A percentile compares a stretch with the other conserved stretches of the same genome.
Evolutionary conservation across 2,329 filamentous ascomycete species (phyloP).

Genomic region (Periconia macrospinosa): DNA sequence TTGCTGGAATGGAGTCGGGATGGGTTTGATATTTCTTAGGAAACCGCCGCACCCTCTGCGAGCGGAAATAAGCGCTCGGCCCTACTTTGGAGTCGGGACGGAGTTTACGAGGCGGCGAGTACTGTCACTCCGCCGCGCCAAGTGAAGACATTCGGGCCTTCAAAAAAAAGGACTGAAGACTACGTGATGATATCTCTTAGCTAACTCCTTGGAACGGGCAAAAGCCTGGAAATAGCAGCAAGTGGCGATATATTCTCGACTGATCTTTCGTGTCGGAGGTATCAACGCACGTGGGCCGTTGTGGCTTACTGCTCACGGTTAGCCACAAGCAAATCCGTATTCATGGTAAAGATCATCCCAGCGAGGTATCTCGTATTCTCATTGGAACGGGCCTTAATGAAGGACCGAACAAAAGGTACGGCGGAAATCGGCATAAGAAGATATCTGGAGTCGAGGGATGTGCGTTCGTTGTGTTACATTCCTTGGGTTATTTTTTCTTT

Average conservation of each 20-base stretch:
- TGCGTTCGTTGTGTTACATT: too few relatives aligned
- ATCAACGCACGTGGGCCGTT: neutral
- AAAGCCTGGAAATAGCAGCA: neutral
- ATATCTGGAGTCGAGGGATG: neutral
- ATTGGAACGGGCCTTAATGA: neutral
- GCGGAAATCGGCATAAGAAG: neutral
- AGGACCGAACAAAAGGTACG: neutral
- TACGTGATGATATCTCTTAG: neutral
- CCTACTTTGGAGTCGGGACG: neutral
- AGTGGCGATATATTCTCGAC: neutral
- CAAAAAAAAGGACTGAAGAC: neutral
- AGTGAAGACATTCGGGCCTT: neutral
- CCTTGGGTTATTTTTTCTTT: too few relatives aligned
- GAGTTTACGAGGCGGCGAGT: neutral
- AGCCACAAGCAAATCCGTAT: neutral
- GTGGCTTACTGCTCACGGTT: neutral
- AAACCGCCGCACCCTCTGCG: neutral
- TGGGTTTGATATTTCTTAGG: neutral
- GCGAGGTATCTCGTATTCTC: neutral
- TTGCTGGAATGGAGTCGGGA: neutral
- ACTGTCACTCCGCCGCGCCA: neutral
- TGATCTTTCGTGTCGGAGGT: neutral
- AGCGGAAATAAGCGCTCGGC: neutral
- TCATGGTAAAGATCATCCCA: neutral
- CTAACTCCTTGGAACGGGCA: neutral